phyloP scores from a whole-genome alignment of 1,284 basidiomycete genomes.

The Cryptococcus amylolentus region DNA sequence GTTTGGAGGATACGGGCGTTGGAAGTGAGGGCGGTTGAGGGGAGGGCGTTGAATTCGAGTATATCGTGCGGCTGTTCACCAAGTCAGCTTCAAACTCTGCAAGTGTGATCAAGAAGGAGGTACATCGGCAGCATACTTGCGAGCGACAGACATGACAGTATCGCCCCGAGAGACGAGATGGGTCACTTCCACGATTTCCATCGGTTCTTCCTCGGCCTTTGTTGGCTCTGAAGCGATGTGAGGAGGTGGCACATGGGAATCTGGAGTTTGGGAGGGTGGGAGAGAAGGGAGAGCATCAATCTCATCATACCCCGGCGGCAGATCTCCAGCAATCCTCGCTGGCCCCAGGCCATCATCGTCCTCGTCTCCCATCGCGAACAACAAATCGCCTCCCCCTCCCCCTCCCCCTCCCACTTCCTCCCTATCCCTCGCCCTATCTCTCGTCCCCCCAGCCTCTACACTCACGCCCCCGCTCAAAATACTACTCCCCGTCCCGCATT shows the following conservation, averaged over 20 bases:
- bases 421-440: conserved; percentile 3
- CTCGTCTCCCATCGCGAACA: conserved; percentile 19
- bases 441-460: neutral
- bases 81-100: neutral
- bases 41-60: conserved; percentile 31
- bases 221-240: neutral
- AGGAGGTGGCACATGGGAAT: neutral
- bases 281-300: neutral
- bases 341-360: conserved; percentile 3
- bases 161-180: conserved; percentile 30
- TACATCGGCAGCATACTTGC: conserved; percentile 38
- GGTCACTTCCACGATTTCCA: conserved; percentile 29
- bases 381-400: conserved; percentile 5
- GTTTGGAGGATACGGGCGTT: conserved; percentile 36
- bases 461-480: neutral
- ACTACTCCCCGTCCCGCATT: conserved; percentile 36
- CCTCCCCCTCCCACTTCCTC: neutral
- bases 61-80: conserved; percentile 29
- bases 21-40: conserved; percentile 21
- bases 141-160: conserved; percentile 32
- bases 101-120: conserved; percentile 12
- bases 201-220: conserved; percentile 11
- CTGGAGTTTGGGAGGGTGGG: neutral
- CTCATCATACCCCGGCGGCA: conserved; percentile 19
- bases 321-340: neutral